phyloP scores from a whole-genome alignment of 345 rosid species.

The Clarkia xantiana region DNA sequence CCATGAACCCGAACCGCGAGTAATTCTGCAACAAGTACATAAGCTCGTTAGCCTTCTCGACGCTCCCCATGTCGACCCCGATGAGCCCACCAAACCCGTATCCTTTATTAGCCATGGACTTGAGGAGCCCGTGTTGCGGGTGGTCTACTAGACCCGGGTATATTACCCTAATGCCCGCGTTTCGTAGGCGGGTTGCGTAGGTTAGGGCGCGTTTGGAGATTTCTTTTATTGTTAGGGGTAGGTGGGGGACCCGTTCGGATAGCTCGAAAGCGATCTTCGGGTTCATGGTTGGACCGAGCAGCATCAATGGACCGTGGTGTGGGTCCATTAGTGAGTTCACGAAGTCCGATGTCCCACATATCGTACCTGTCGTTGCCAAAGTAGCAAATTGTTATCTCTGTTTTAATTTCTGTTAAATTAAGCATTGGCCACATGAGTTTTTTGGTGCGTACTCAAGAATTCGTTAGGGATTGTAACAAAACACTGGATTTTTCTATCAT shows the following conservation, averaged over 20 bases:
- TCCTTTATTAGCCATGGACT: conserved; percentile 42
- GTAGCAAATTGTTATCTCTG: too few species aligned
- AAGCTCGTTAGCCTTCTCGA: conserved; percentile 63
- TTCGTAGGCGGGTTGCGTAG: conserved; percentile 52
- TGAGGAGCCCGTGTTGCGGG: conserved; percentile 56
- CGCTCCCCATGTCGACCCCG: conserved; percentile 72
- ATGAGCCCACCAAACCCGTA: conserved; percentile 82
- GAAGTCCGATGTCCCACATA: too few species aligned
- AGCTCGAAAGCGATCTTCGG: conserved; percentile 83
- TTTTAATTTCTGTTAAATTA: too few species aligned
- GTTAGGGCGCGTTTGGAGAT: conserved; percentile 57
- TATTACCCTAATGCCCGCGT: conserved; percentile 54
- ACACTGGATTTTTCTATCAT: too few species aligned
- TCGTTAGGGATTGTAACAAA: too few species aligned
- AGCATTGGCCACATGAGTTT: too few species aligned
- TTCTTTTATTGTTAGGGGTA: conserved; percentile 72
- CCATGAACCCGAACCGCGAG: too few species aligned
- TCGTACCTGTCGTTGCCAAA: too few species aligned
- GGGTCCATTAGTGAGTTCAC: conserved; percentile 94
- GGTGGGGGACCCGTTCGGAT: conserved; percentile 76
- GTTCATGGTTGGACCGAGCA: conserved; percentile 93
- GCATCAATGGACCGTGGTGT: conserved; percentile 72
- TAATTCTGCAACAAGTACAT: conserved; percentile 66
- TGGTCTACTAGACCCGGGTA: conserved; percentile 85
- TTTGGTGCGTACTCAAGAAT: too few species aligned